These are phyloP conservation scores for Penicillium sclerotigenum DNA, from an alignment of 2,329 filamentous ascomycete genomes.

Conservation along the genomic window DNA sequence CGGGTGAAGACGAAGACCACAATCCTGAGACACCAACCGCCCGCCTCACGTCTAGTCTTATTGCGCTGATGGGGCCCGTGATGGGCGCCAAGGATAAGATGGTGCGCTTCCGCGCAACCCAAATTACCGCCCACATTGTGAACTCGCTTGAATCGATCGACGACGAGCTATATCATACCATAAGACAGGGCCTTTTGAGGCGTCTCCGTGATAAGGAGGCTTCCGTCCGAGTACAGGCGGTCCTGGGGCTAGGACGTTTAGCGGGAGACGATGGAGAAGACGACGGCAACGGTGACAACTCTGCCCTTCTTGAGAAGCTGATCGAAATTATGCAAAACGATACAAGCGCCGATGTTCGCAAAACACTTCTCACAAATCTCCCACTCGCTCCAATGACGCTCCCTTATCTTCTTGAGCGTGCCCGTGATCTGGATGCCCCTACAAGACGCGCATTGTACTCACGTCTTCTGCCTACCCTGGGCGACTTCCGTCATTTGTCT, in stretches of 20 bases:
- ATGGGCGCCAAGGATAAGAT: conserved; percentile 86
- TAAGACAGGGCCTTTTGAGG: conserved; percentile 75
- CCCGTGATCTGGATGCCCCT: conserved; percentile 79
- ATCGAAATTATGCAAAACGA: conserved; percentile 90
- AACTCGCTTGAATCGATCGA: conserved; percentile 91
- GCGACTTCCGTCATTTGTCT: conserved; percentile 90
- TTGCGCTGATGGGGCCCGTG: conserved; percentile 71
- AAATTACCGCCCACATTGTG: conserved; percentile 85
- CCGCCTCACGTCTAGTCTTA: conserved; percentile 70
- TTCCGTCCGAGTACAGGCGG: conserved; percentile 86
- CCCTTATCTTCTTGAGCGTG: conserved; percentile 83
- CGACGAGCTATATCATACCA: conserved; percentile 80
- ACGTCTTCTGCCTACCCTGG: conserved; percentile 77
- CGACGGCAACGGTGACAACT: conserved; percentile 55
- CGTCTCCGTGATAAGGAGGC: conserved; percentile 91
- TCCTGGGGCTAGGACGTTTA: conserved; percentile 80
- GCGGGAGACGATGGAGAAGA: conserved; percentile 68
- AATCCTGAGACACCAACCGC: conserved; percentile 78
- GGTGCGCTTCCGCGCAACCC: conserved; percentile 83
- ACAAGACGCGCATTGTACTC: conserved; percentile 86
- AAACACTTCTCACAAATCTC: conserved; percentile 85
- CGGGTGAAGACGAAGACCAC: conserved; percentile 65
- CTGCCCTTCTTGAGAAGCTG: conserved; percentile 74
- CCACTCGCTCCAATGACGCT: conserved; percentile 78
- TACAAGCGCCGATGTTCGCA: conserved; percentile 85